These are phyloP conservation scores for Geum urbanum DNA, from an alignment of 306 rosid genomes.

Conservation along the genomic window DNA sequence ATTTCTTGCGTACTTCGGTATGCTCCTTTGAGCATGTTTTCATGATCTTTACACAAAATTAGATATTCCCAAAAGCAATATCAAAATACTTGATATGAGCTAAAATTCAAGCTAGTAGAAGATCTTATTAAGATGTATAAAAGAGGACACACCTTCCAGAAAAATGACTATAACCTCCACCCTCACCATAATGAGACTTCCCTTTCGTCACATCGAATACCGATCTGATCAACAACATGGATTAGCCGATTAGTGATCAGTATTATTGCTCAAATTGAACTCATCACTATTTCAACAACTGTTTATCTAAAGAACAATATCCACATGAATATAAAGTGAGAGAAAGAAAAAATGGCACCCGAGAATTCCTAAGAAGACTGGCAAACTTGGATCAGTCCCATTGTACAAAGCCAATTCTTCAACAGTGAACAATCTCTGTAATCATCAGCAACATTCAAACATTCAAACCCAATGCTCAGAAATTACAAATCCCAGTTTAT, in stretches of 20 bases:
- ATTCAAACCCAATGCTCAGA: background rate
- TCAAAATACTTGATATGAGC: background rate
- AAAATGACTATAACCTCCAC: slow-evolving; percentile 93
- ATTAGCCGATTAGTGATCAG: slow-evolving; percentile 3
- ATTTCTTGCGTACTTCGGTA: background rate
- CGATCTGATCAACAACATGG: slow-evolving; percentile 45
- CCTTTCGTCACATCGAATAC: slow-evolving; percentile 92
- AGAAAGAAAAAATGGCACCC: slow-evolving; percentile 44
- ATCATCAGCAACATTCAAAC: slow-evolving; percentile 17
- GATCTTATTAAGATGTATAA: background rate
- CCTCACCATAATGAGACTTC: slow-evolving; percentile 82
- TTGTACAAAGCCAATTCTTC: slow-evolving; percentile 78
- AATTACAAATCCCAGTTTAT: background rate
- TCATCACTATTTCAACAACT: too few species aligned
- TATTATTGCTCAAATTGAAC: too few species aligned
- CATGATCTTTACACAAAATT: background rate
- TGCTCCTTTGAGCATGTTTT: background rate
- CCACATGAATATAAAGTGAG: background rate
- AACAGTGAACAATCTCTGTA: slow-evolving; percentile 62
- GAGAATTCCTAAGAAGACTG: slow-evolving; percentile 80
- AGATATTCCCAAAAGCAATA: background rate
- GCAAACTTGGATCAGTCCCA: slow-evolving; percentile 65
- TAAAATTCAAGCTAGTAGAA: background rate
- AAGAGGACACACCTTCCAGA: slow-evolving; percentile 66
- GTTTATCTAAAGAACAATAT: background rate